Base-by-base conservation (phyloP, 495 filamentous ascomycete genomes). In the Hypoxylon rickii region DNA sequence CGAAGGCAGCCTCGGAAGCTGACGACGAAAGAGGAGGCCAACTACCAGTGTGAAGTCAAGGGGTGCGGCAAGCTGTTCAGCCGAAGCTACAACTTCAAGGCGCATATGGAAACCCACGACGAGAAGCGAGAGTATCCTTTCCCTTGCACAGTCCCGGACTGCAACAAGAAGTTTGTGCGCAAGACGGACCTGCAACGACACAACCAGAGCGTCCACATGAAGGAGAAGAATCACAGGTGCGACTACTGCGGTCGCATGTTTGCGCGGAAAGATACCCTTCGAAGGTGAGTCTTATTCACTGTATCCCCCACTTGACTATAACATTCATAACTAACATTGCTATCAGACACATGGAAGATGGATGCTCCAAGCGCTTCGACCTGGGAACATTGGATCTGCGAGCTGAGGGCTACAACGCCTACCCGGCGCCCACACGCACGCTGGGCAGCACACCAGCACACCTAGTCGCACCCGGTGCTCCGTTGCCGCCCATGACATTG, bases 21-120 rank as follows among this genome's bases (percentile, higher is more conserved):
- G 43, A 90, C 87, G 19, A 86, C 86, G 21, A 81, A 80, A 40
- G 86, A 87, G 52, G 86, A 90, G 70, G 89, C 89, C 33, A 91
- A 87, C 48, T 89, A 85, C 65, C 70, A 84, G 51, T 97, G 93
- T 68, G 75, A 82, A 18, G 70, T 86, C 8, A 77, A 79, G 67
- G 78, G 79, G 12, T 97, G 93, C 69, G 86, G 86, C 17, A 86
- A 85, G 71, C 79, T 85, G 6, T 97, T 97, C 67, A 89, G 89
- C 54, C 75, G 93, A 44, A 88, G 84, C 64, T 97, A 92, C 73
- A 97, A 97, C 73, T 90, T 87, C 71, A 90, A 88, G 65, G 86
- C 89, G 46, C 93, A 97, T 70, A 80, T 94, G 78, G 90, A 94
- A 65, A 93, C 84, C 6, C 93, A 97, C 72, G 85, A 96, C 69